phyloP scores from a whole-genome alignment of 768 basidiomycete species.

The Phanerodontia chrysosporium region DNA sequence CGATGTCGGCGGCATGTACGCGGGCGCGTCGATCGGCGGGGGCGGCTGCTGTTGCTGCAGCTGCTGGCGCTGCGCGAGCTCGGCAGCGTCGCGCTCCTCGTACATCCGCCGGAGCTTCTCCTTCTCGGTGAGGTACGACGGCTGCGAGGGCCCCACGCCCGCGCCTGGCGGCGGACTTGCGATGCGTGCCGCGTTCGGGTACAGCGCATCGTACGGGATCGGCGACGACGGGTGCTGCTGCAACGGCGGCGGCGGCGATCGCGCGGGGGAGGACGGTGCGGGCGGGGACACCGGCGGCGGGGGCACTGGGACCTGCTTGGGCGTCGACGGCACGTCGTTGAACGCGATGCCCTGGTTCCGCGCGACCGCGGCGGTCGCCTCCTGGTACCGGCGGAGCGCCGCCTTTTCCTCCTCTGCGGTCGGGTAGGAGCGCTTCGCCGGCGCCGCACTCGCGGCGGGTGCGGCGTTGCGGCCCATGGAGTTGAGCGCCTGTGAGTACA shows the following conservation, averaged over 20 bases:
- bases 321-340: neutral
- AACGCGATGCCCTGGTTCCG: slow-evolving; percentile 40
- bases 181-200: slow-evolving; percentile 26
- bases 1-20: neutral
- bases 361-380: slow-evolving; percentile 69
- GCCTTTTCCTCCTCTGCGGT: slow-evolving; percentile 77
- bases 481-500: slow-evolving; percentile 44
- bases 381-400: slow-evolving; percentile 59
- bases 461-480: slow-evolving; percentile 26
- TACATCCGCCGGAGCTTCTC: slow-evolving; percentile 60
- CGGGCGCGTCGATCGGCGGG: neutral
- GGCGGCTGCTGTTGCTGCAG: slow-evolving; percentile 21
- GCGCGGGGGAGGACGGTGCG: neutral
- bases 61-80: slow-evolving; percentile 18
- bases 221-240: slow-evolving; percentile 33
- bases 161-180: slow-evolving; percentile 27
- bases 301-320: neutral
- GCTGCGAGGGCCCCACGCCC: slow-evolving; percentile 31
- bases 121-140: slow-evolving; percentile 55
- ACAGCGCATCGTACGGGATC: slow-evolving; percentile 61
- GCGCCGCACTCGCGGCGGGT: slow-evolving; percentile 24
- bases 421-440: slow-evolving; percentile 37
- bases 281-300: neutral
- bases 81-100: slow-evolving; percentile 64
- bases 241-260: slow-evolving; percentile 12